Conservation (phyloP, 371 early-diverging fungal genomes). For the Haplosporangium sp. region DNA sequence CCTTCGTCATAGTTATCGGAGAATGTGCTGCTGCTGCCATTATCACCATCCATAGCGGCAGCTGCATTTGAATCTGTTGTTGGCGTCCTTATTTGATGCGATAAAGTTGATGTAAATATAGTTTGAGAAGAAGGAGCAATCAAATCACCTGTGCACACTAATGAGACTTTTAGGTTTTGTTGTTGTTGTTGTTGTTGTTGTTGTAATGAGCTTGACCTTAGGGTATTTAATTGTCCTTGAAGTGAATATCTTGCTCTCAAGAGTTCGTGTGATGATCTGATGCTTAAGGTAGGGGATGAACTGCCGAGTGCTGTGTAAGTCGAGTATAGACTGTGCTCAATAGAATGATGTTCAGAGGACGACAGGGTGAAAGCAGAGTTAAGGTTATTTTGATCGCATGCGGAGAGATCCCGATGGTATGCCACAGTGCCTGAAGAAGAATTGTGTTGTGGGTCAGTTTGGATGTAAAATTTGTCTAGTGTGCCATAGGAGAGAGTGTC, state of each 20-base stretch:
- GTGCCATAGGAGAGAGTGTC: slow-evolving; percentile 20
- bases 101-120: slow-evolving; percentile 6
- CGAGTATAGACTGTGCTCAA: slow-evolving; percentile 4
- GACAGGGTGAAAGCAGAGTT: not conserved
- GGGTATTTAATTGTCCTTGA: not conserved
- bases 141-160: not conserved
- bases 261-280: not conserved
- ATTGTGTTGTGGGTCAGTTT: slow-evolving; percentile 4
- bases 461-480: slow-evolving; percentile 15
- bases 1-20: slow-evolving; percentile 18
- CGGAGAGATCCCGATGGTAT: not conserved
- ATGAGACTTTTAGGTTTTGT: not conserved
- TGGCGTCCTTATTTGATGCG: slow-evolving; percentile 12
- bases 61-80: slow-evolving; percentile 24
- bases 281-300: not conserved
- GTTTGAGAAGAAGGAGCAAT: not conserved
- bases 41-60: slow-evolving; percentile 38
- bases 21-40: slow-evolving; percentile 15
- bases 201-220: not conserved
- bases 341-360: not conserved
- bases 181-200: not conserved
- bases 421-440: not conserved
- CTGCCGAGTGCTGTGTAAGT: slow-evolving; percentile 9
- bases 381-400: slow-evolving; percentile 1
- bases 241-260: not conserved